Evolutionary conservation across 768 basidiomycete genomes (phyloP).

Genomic region (Trametes cubensis): DNA sequence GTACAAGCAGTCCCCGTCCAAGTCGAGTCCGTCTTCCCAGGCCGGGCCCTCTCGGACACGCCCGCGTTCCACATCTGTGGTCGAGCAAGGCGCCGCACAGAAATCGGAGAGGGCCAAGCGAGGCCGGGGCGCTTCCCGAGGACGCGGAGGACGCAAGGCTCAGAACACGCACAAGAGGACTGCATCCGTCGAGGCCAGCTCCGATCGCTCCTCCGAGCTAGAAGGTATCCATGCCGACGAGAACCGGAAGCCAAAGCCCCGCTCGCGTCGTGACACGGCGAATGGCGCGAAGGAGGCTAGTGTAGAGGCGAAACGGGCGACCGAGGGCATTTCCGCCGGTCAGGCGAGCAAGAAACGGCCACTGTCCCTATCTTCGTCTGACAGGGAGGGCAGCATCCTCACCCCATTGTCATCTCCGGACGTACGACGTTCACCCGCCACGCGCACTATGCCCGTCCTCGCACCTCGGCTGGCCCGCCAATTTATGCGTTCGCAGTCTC

Average conservation of each 20-base stretch:
- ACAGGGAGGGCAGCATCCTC: slow-evolving; percentile 6
- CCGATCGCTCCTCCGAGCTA: neutral
- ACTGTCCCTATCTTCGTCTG: slow-evolving; percentile 4
- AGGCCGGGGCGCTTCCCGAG: slow-evolving; percentile 1
- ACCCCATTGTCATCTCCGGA: slow-evolving; percentile 20
- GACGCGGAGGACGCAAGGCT: neutral
- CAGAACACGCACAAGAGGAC: slow-evolving; percentile 3
- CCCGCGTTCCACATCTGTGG: neutral
- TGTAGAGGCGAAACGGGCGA: neutral
- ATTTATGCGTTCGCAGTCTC: slow-evolving; percentile 18
- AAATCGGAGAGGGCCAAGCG: neutral
- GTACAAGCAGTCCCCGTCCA: slow-evolving; percentile 10
- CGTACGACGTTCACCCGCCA: neutral
- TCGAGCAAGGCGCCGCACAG: slow-evolving; percentile 3
- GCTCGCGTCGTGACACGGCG: neutral
- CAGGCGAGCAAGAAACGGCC: slow-evolving; percentile 19
- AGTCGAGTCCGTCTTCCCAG: slow-evolving; percentile 2
- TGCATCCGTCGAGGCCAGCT: neutral
- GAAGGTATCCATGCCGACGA: neutral
- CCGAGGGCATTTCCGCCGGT: neutral
- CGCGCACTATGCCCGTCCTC: slow-evolving; percentile 7
- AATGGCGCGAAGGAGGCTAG: neutral
- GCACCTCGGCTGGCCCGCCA: slow-evolving; percentile 19
- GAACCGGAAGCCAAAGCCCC: neutral
- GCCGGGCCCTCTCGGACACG: neutral